These are phyloP conservation scores for Toxoplasma gondii DNA, from an alignment of 169 alveolate species.

Conservation along the genomic window DNA sequence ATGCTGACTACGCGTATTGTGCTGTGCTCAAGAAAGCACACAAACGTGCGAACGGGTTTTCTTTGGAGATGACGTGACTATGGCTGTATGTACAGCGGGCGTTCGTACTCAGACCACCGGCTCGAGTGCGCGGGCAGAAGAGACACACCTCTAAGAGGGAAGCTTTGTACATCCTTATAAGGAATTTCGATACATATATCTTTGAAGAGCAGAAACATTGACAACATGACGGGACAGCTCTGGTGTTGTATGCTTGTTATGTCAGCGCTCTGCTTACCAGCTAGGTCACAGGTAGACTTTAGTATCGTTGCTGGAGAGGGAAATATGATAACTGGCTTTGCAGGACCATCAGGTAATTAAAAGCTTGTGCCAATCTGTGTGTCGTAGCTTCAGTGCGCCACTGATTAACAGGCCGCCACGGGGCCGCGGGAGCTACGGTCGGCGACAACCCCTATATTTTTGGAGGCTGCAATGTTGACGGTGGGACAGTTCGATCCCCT, in stretches of 20 bases:
- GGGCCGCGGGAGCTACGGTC: slow-evolving; percentile 52
- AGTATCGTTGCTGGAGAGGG: slow-evolving; percentile 12
- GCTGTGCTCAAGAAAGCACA: too few species aligned
- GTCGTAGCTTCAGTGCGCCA: neutral
- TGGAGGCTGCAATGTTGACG: slow-evolving; percentile 66
- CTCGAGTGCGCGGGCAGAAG: neutral
- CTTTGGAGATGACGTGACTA: too few species aligned
- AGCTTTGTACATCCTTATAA: neutral
- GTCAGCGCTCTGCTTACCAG: neutral
- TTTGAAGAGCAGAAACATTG: neutral
- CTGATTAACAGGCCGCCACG: slow-evolving; percentile 52
- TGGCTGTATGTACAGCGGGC: neutral
- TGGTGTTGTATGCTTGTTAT: neutral
- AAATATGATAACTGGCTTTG: neutral
- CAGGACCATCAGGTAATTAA: slow-evolving; percentile 2
- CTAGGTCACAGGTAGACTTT: neutral
- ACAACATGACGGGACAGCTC: neutral
- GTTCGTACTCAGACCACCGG: neutral
- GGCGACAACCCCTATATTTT: slow-evolving; percentile 57
- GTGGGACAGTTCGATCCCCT: neutral
- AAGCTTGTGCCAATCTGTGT: neutral
- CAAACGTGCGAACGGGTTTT: too few species aligned
- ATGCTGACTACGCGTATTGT: too few species aligned
- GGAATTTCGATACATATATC: neutral
- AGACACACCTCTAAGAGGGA: neutral